Percentiles rank a stretch among this genome's conserved stretches.
Evolutionary conservation across 208 protist genomes (phyloP).

Genomic region (Leishmania tropica): DNA sequence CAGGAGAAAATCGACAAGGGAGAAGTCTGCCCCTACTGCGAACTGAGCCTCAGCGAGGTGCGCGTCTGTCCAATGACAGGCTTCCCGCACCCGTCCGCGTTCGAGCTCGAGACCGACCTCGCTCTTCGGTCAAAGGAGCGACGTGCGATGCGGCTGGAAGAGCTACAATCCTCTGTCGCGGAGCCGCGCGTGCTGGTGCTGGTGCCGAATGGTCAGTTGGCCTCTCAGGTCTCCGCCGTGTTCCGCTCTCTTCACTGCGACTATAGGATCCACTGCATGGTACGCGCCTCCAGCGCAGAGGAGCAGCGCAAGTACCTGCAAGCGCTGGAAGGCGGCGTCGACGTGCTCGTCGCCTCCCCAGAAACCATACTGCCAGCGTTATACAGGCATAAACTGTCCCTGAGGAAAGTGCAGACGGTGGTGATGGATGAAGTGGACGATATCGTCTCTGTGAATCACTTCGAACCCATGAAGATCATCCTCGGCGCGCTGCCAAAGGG

Average conservation of each 20-base stretch:
- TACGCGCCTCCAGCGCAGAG: conserved; percentile 66
- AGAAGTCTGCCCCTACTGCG: conserved; percentile 87
- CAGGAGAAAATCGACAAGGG: conserved; percentile 62
- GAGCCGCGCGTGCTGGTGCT: conserved; percentile 74
- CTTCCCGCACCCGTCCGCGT: conserved; percentile 51
- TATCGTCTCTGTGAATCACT: conserved; percentile 83
- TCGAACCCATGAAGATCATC: conserved; percentile 83
- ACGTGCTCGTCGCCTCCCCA: conserved; percentile 79
- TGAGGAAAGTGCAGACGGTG: conserved; percentile 57
- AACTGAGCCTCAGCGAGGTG: conserved; percentile 50
- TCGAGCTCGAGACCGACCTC: conserved; percentile 15
- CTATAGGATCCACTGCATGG: conserved; percentile 58
- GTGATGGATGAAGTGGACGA: conserved; percentile 90
- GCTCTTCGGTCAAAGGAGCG: conserved; percentile 31
- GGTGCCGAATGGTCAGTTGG: conserved; percentile 76
- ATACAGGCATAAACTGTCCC: conserved; percentile 69
- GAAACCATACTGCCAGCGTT: conserved; percentile 76
- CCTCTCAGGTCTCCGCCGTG: conserved; percentile 53
- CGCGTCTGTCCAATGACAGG: conserved; percentile 82
- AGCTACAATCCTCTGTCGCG: conserved; percentile 50
- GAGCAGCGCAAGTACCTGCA: conserved; percentile 67
- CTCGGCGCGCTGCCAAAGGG: conserved; percentile 75
- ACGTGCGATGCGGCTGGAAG: conserved; percentile 41
- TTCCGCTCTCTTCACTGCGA: conserved; percentile 54
- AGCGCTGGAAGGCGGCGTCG: conserved; percentile 52